Base-by-base conservation (phyloP, 2,329 filamentous ascomycete species). In the Sclerotinia sclerotiorum region DNA sequence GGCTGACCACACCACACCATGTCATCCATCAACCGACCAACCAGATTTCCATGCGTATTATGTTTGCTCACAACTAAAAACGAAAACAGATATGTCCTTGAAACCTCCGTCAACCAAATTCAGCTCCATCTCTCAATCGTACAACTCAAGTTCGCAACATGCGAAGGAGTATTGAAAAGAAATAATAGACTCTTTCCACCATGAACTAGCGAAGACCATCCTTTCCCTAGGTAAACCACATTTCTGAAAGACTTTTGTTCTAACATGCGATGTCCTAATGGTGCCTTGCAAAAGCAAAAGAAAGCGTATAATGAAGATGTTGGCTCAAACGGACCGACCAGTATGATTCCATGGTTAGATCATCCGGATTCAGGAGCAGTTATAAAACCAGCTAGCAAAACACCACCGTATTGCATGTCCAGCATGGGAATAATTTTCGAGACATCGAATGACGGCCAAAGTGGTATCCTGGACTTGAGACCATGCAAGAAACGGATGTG, bases 131-230 rank as follows among this genome's bases (percentile, higher is more conserved):
- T 42, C 55, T 15, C 21, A 52, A 63, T 63, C 32, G 60, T 51
- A 63, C 60, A 63, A 42, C 46, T 27, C 48, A 63, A 11, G 46
- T 49, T 49, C 58, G 46, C 46, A 51, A 51, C 60, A 42, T 4
- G 46, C n/a, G 60, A 39, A 32, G 21, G 44, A 39, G 32, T 27
- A 39, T 63, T 24, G 21, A 42, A 32, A 48, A 17, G 21, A 51
- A 63, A 39, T 39, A 39, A 51, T n/a, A 51, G 46, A 51, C n/a
- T 63, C 13, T 51, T 63, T n/a, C 60, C 60, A 63, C 29, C 21
- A 5, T 27, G 0, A 21, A 63, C 24, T 39, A 51, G 17, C 13
- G 29, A 27, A 39, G n/a, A 62, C 21, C 21, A 19, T 21, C 21
- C 58, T 48, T n/a, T 21, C 46, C 32, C n/a, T n/a, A 27, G 11